A percentile compares a stretch with the other conserved stretches of the same genome.
Conservation (phyloP, 495 filamentous ascomycete species). For the Mycothermus thermophilus region DNA sequence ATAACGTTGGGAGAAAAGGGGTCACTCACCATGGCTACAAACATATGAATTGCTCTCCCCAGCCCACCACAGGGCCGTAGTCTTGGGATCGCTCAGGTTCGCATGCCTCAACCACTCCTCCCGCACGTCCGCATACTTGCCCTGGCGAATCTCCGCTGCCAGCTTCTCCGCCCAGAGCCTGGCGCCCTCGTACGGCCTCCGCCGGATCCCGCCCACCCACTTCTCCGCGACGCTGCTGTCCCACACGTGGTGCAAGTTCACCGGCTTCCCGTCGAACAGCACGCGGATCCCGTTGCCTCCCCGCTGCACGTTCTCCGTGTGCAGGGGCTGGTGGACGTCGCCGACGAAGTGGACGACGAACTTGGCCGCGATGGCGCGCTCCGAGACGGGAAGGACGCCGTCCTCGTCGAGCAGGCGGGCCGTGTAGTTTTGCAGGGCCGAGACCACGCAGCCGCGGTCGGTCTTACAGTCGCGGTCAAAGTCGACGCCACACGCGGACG, state of each 20-base stretch:
- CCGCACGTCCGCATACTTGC: constrained; percentile 27
- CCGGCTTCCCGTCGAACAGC: constrained; percentile 31
- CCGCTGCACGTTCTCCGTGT: constrained; percentile 43
- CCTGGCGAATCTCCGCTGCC: constrained; percentile 35
- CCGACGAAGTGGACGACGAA: constrained; percentile 53
- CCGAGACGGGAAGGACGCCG: constrained; percentile 18
- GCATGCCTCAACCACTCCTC: constrained; percentile 37
- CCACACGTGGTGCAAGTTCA: constrained; percentile 50
- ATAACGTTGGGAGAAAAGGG: neutral
- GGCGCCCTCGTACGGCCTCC: constrained; percentile 32
- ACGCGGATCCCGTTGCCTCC: constrained; percentile 51
- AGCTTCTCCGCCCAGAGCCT: constrained; percentile 39
- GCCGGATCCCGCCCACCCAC: constrained; percentile 31
- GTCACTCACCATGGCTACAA: constrained; percentile 35
- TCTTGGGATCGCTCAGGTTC: constrained; percentile 33
- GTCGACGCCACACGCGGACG: constrained; percentile 42
- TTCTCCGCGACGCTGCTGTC: constrained; percentile 48
- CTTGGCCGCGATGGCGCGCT: constrained; percentile 41
- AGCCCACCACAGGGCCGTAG: constrained; percentile 46
- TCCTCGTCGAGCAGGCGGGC: constrained; percentile 32
- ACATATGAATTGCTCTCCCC: constrained; percentile 45
- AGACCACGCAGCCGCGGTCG: constrained; percentile 45
- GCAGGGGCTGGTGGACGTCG: constrained; percentile 54
- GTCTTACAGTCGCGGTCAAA: constrained; percentile 47
- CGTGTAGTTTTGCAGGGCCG: constrained; percentile 47